Conservation (phyloP, 495 filamentous ascomycete genomes). For the Annulohypoxylon moriforme region DNA sequence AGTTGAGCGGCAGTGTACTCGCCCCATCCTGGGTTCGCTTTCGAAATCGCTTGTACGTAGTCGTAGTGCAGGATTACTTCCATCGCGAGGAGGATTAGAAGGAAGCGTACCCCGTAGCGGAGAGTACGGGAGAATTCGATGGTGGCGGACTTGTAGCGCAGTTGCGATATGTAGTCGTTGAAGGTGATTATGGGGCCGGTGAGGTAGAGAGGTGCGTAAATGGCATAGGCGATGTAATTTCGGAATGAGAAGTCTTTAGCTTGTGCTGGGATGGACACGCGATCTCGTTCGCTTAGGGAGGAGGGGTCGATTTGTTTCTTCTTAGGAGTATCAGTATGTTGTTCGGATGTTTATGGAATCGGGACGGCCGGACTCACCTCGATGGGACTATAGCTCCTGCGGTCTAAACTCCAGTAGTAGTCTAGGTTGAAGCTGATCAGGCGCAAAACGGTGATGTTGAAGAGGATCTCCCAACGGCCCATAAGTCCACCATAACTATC, state of each 20-base stretch:
- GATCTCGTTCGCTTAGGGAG: slow-evolving; percentile 86
- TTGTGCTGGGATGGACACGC: slow-evolving; percentile 78
- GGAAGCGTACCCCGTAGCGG: slow-evolving; percentile 85
- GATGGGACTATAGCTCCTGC: slow-evolving; percentile 71
- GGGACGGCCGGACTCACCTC: slow-evolving; percentile 74
- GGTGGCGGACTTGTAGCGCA: slow-evolving; percentile 72
- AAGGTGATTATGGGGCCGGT: slow-evolving; percentile 95
- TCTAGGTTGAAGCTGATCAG: slow-evolving; percentile 98
- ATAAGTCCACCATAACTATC: slow-evolving; percentile 85
- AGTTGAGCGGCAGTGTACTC: slow-evolving; percentile 90
- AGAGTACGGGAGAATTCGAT: slow-evolving; percentile 74
- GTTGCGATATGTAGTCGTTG: slow-evolving; percentile 96
- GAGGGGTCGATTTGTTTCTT: slow-evolving; percentile 96
- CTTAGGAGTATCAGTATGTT: slow-evolving; percentile 77
- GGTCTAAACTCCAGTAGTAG: slow-evolving; percentile 89
- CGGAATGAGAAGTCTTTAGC: slow-evolving; percentile 77
- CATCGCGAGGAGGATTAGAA: slow-evolving; percentile 85
- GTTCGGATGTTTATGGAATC: not conserved
- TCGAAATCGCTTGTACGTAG: slow-evolving; percentile 93
- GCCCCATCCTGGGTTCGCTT: slow-evolving; percentile 79
- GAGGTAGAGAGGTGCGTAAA: slow-evolving; percentile 94
- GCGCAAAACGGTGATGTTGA: slow-evolving; percentile 95
- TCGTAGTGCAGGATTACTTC: slow-evolving; percentile 93
- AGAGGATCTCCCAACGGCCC: slow-evolving; percentile 91
- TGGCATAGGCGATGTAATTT: slow-evolving; percentile 86